These are phyloP conservation scores for Lactarius psammicola DNA, from an alignment of 768 basidiomycete species.

Conservation along the genomic window DNA sequence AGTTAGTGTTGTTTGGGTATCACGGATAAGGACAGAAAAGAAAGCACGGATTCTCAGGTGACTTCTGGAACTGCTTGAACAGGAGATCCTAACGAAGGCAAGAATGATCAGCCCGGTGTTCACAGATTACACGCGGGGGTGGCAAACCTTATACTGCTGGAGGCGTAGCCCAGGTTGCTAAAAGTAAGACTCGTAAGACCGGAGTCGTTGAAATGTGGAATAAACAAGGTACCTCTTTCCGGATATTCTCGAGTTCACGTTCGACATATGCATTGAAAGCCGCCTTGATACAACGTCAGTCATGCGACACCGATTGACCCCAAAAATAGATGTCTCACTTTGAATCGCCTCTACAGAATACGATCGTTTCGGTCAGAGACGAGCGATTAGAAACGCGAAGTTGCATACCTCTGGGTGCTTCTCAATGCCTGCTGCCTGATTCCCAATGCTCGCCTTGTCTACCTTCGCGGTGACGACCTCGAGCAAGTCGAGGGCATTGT, in stretches of 20 bases:
- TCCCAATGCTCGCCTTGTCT: conserved; percentile 89
- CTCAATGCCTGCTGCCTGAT: conserved; percentile 83
- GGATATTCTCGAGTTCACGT: conserved; percentile 75
- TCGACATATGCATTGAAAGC: conserved; percentile 92
- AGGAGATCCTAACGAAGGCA: conserved; percentile 60
- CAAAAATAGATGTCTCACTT: conserved; percentile 46
- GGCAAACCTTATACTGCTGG: conserved; percentile 78
- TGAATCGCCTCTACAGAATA: conserved; percentile 72
- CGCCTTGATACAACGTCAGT: conserved; percentile 44
- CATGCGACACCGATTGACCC: conserved; percentile 17
- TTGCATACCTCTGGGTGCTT: conserved; percentile 87
- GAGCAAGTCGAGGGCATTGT: conserved; percentile 85
- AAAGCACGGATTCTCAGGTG: conserved; percentile 89
- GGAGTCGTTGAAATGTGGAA: neutral
- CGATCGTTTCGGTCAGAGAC: conserved; percentile 16
- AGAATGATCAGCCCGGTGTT: neutral
- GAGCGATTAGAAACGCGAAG: conserved; percentile 9
- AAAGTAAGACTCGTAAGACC: conserved; percentile 7
- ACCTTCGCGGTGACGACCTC: conserved; percentile 88
- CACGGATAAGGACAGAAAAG: neutral
- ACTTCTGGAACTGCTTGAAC: conserved; percentile 95
- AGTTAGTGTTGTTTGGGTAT: conserved; percentile 7
- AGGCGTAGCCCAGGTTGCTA: conserved; percentile 88
- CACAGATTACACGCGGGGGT: conserved; percentile 13
- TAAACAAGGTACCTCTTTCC: conserved; percentile 58